Base-by-base conservation (phyloP, 257 asterid genomes). In the Nicotiana undulata region DNA sequence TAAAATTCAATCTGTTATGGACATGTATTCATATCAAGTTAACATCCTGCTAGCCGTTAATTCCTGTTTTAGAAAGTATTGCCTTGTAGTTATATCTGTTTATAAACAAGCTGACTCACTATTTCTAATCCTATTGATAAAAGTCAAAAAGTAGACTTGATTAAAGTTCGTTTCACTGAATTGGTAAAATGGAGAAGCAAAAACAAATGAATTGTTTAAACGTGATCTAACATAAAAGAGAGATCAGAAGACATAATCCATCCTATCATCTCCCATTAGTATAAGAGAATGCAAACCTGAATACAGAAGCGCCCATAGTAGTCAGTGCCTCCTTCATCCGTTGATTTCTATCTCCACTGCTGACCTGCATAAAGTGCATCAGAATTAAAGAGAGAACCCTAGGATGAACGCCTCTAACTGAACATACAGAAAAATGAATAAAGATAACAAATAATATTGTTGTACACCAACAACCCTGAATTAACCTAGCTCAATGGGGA, bases 281-380 rank as follows among this genome's bases (percentile, higher is more conserved):
- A 29, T 75, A 60, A 11, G 66, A 68, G 82, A 80, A 58, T 81
- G 37, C 79, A 64, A 79, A 95, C 99, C 99, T 96, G 92, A 96
- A 96, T 16, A 96, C 99, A 37, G 99, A 96, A 80, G 99, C 98
- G 28, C 99, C 99, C 99, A 96, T 94, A 65, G 99, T 94, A 9
- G 97, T 86, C 60, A 96, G 86, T 75, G 99, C 89, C 76, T 94
- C 97, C 88, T 88, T 88, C 97, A 94, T 96, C 67, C 99, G 96
- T 79, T 96, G 97, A 88, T 91, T 92, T 87, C 94, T 87, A 85
- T 92, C 96, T 76, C 99, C 99, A 29, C 97, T 92, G 17, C 92
- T 85, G 81, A 96, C 95, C 99, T 96, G 85, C 13, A 66, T 65
- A 60, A 86, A 76, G 67, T 67, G 61, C 32, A 28, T 31, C 6